A percentile compares a stretch with the other conserved stretches of the same genome.
phyloP scores from a whole-genome alignment of 108 stramenopile genomes.

The Discostella pseudostelligera region DNA sequence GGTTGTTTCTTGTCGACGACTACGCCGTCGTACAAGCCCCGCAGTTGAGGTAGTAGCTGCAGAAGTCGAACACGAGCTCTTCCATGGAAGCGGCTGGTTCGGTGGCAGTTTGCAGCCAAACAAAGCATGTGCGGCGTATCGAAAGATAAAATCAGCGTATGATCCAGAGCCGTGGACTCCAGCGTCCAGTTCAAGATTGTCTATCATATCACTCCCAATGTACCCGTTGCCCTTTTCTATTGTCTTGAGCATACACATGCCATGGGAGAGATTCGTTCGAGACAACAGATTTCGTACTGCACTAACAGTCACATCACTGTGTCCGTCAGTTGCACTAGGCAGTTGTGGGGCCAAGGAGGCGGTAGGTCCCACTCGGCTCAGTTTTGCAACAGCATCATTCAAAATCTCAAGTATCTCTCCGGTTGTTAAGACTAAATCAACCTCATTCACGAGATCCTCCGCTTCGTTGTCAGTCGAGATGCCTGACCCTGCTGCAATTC shows the following conservation, averaged over 20 bases:
- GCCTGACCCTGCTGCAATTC: not conserved
- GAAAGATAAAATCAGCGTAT: slow-evolving; percentile 80
- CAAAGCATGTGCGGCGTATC: slow-evolving; percentile 60
- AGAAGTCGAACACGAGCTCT: slow-evolving; percentile 20
- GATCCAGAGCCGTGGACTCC: slow-evolving; percentile 67
- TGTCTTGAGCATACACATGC: slow-evolving; percentile 2
- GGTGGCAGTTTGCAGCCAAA: slow-evolving; percentile 50
- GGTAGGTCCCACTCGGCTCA: not conserved
- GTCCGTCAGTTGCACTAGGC: slow-evolving; percentile 6
- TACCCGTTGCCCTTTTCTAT: not conserved
- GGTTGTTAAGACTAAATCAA: slow-evolving; percentile 95
- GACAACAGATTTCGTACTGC: slow-evolving; percentile 10
- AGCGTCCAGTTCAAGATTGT: slow-evolving; percentile 12
- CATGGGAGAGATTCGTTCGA: not conserved
- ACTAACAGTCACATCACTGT: slow-evolving; percentile 2
- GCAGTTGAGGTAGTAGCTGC: slow-evolving; percentile 11
- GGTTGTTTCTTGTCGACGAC: slow-evolving; percentile 49
- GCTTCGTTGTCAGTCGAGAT: not conserved
- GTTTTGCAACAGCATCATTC: slow-evolving; percentile 41
- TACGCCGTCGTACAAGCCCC: slow-evolving; percentile 29
- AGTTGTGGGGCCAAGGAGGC: not conserved
- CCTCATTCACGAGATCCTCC: slow-evolving; percentile 57
- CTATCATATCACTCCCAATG: slow-evolving; percentile 1
- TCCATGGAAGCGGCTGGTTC: slow-evolving; percentile 54
- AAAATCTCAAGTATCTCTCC: slow-evolving; percentile 82